Evolutionary conservation across 768 basidiomycete genomes (phyloP).

Genomic region (Phanerodontia chrysosporium): DNA sequence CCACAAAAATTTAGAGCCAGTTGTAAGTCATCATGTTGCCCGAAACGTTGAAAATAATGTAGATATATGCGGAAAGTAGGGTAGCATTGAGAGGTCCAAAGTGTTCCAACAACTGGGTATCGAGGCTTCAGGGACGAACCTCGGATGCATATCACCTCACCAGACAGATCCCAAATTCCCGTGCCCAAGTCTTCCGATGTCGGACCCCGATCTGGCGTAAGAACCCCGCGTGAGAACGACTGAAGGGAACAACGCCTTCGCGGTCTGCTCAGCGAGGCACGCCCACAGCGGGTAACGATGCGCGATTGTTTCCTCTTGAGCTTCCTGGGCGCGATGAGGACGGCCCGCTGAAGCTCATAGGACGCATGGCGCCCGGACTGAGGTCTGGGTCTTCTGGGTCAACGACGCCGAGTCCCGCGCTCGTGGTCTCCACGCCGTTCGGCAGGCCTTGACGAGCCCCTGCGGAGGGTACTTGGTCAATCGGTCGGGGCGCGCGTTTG

Average conservation of each 20-base stretch:
- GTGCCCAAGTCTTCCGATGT: background rate
- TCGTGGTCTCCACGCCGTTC: conserved; percentile 60
- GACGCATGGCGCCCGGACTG: conserved; percentile 14
- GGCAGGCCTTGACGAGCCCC: conserved; percentile 64
- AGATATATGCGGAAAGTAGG: background rate
- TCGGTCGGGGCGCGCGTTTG: conserved; percentile 48
- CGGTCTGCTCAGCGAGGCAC: background rate
- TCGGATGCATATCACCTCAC: background rate
- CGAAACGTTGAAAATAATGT: no score
- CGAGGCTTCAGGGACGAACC: background rate
- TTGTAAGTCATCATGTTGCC: no score
- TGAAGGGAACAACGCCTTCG: background rate
- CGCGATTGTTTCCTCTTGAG: background rate
- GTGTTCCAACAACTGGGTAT: background rate
- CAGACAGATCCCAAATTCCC: background rate
- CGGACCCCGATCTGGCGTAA: background rate
- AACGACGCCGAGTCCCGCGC: conserved; percentile 40
- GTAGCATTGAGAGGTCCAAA: background rate
- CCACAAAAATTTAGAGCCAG: no score
- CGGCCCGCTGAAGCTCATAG: conserved; percentile 1
- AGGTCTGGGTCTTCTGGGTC: conserved; percentile 33
- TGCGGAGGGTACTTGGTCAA: conserved; percentile 69
- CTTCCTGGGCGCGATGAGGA: background rate
- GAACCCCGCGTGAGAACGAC: background rate
- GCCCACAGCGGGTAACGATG: background rate